Evolutionary conservation across 2,329 filamentous ascomycete genomes (phyloP).

Genomic region (Arthrocladium fulminans): DNA sequence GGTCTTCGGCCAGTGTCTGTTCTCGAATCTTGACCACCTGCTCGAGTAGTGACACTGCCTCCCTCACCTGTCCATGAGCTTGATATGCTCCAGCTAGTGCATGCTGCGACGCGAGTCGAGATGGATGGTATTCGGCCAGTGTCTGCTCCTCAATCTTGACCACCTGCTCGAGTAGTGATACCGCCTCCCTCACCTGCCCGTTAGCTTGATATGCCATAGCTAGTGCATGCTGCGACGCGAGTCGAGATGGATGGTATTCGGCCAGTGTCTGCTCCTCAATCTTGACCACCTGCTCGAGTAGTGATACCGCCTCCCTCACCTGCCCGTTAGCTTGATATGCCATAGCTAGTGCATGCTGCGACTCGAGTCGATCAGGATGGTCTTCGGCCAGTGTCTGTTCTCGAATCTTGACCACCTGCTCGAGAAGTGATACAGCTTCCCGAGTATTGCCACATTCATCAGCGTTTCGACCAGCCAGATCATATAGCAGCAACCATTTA

Average conservation of each 20-base stretch:
- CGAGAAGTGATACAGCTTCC: conserved; percentile 16
- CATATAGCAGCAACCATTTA: conserved; percentile 10
- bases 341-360: conserved; percentile 16
- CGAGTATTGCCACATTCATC: conserved; percentile 13
- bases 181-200: conserved; percentile 18
- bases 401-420: conserved; percentile 18
- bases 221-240: conserved; percentile 10
- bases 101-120: conserved; percentile 12
- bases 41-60: conserved; percentile 19
- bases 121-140: conserved; percentile 23
- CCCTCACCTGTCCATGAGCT: conserved; percentile 18
- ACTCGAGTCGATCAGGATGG: conserved; percentile 20
- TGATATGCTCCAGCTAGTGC: conserved; percentile 14
- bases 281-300: conserved; percentile 19
- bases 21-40: conserved; percentile 19
- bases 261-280: conserved; percentile 21
- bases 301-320: conserved; percentile 16
- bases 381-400: conserved; percentile 23
- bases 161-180: conserved; percentile 17
- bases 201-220: conserved; percentile 16
- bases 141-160: conserved; percentile 19
- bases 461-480: conserved; percentile 17
- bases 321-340: conserved; percentile 16
- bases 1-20: conserved; percentile 22
- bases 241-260: conserved; percentile 22